Percentiles rank a stretch among this genome's conserved stretches.
phyloP scores from a whole-genome alignment of 179 eudicot genomes.

The Amaranthus tricolor region DNA sequence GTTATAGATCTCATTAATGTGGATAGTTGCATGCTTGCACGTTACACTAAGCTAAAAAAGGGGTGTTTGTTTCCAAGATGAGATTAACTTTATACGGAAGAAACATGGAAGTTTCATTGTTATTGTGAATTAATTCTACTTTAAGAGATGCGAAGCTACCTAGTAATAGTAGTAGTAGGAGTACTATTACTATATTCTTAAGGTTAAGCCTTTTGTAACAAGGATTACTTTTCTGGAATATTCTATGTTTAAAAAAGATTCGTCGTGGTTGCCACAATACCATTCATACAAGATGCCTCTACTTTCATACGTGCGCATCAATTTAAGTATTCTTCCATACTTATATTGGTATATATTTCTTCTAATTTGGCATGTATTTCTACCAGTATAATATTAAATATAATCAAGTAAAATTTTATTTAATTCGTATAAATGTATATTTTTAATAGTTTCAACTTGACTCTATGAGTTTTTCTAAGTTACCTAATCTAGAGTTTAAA shows the following conservation, averaged over 20 bases:
- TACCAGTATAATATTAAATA: no score
- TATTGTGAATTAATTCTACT: no score
- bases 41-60: conserved; percentile 11
- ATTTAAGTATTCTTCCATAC: background rate
- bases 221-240: background rate
- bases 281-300: conserved; percentile 1
- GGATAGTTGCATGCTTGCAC: conserved; percentile 20
- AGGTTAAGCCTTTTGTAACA: background rate
- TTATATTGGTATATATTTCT: background rate
- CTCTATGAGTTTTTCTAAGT: no score
- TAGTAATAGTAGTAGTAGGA: no score
- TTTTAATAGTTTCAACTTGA: no score
- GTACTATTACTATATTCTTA: background rate
- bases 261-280: conserved; percentile 13
- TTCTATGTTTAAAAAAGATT: background rate
- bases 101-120: conserved; percentile 10
- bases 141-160: no score
- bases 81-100: background rate
- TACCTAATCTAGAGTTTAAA: no score
- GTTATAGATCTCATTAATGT: conserved; percentile 3
- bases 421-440: no score
- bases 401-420: no score
- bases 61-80: background rate
- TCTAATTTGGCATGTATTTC: background rate
- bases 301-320: conserved; percentile 7